These are phyloP conservation scores for Acanthamoeba royreba DNA, from an alignment of 208 protist genomes.

Conservation along the genomic window DNA sequence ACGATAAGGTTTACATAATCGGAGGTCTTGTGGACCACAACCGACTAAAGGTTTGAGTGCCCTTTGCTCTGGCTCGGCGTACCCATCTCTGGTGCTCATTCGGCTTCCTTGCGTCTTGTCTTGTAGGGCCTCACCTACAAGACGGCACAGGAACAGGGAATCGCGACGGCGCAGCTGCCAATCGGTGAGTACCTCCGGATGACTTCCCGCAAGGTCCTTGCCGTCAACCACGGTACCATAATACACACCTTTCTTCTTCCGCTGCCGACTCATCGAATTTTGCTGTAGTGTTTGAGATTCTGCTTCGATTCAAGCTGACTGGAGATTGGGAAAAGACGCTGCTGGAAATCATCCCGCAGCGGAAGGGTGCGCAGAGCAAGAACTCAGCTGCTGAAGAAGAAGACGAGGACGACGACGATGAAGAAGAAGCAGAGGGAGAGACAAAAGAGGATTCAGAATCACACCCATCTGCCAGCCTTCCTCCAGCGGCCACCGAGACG, in stretches of 20 bases:
- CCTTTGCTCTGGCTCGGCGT: neutral
- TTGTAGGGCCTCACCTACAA: conserved; percentile 64
- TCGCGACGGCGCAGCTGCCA: conserved; percentile 76
- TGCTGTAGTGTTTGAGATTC: conserved; percentile 76
- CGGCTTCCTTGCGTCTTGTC: neutral
- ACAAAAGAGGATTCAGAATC: neutral
- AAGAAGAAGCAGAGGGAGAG: neutral
- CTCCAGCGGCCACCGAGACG: too few relatives aligned
- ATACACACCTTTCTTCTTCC: neutral
- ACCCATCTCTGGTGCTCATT: neutral
- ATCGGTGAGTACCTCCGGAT: conserved; percentile 77
- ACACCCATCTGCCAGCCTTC: too few relatives aligned
- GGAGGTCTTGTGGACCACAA: conserved; percentile 86
- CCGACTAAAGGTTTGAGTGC: conserved; percentile 63
- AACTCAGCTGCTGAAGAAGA: neutral
- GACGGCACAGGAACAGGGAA: conserved; percentile 62
- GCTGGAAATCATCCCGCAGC: conserved; percentile 61
- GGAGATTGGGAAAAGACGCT: conserved; percentile 73
- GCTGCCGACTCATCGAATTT: neutral
- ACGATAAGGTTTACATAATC: conserved; percentile 80
- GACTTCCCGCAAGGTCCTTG: conserved; percentile 74
- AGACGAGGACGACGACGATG: neutral
- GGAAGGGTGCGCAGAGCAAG: conserved; percentile 55
- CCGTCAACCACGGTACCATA: conserved; percentile 80
- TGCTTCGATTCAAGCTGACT: conserved; percentile 51